Evolutionary conservation across 2,329 filamentous ascomycete genomes (phyloP).

Genomic region (Paraphaeosphaeria minitans): DNA sequence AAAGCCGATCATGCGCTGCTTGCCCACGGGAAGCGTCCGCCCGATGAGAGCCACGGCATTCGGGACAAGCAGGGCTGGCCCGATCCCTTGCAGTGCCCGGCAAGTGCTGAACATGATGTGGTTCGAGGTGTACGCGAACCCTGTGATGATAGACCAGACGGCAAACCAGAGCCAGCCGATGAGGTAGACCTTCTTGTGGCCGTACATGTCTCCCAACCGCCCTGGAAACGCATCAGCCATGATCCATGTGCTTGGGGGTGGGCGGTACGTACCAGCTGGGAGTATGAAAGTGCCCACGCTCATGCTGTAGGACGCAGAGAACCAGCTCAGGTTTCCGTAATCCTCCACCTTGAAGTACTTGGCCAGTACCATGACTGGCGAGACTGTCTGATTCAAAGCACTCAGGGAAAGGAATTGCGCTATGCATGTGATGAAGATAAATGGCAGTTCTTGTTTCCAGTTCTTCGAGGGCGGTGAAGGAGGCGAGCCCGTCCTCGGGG

Average conservation of each 20-base stretch:
- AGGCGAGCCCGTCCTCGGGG: no score
- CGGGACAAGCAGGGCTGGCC: constrained; percentile 65
- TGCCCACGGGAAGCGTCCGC: constrained; percentile 59
- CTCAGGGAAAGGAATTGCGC: constrained; percentile 52
- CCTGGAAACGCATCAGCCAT: constrained; percentile 35
- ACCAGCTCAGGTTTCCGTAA: constrained; percentile 52
- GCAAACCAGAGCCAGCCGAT: constrained; percentile 57
- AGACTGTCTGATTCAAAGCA: constrained; percentile 43
- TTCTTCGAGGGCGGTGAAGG: constrained; percentile 2
- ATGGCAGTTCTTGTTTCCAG: constrained; percentile 21
- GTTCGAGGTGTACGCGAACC: constrained; percentile 47
- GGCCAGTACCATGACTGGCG: constrained; percentile 49
- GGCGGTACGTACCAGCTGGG: constrained; percentile 42
- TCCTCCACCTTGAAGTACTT: constrained; percentile 46
- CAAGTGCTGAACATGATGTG: constrained; percentile 42
- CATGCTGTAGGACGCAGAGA: constrained; percentile 54
- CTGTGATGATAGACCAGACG: constrained; percentile 53
- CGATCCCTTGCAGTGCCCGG: constrained; percentile 53
- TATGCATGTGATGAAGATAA: constrained; percentile 31
- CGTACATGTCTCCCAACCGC: constrained; percentile 56
- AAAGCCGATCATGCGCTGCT: constrained; percentile 65
- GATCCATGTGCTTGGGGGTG: no score
- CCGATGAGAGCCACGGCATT: constrained; percentile 68
- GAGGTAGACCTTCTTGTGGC: constrained; percentile 55
- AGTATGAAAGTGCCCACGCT: constrained; percentile 58